Percentiles rank a stretch among this genome's conserved stretches.
phyloP scores from a whole-genome alignment of 495 filamentous ascomycete species.

The Penicillium psychrofluorescens region DNA sequence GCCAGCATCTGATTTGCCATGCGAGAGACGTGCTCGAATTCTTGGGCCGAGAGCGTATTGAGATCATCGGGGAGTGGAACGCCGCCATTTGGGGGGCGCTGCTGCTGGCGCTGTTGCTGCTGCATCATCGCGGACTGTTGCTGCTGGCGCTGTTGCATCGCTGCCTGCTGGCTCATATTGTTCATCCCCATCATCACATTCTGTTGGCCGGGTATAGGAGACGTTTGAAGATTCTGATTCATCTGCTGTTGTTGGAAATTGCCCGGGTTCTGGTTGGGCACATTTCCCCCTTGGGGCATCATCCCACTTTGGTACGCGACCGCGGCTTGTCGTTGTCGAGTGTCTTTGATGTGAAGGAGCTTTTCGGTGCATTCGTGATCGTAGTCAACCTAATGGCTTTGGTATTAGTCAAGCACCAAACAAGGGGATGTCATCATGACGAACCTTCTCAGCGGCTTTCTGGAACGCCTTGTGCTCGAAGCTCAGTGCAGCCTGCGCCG shows the following conservation, averaged over 20 bases:
- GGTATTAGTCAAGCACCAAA: too few species aligned
- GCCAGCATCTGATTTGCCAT: constrained; percentile 33
- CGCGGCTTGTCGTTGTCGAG: constrained; percentile 37
- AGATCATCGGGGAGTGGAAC: constrained; percentile 28
- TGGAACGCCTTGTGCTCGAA: constrained; percentile 43
- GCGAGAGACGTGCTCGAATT: constrained; percentile 36
- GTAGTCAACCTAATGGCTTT: constrained; percentile 28
- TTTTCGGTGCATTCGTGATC: constrained; percentile 43
- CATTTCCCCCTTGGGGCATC: constrained; percentile 35
- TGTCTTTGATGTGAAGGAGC: constrained; percentile 40
- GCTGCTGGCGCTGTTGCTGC: constrained; percentile 24
- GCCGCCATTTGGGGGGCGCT: constrained; percentile 19
- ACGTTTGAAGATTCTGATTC: constrained; percentile 45
- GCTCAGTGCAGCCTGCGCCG: constrained; percentile 36
- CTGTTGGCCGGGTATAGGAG: constrained; percentile 39
- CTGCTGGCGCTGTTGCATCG: constrained; percentile 27
- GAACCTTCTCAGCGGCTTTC: constrained; percentile 38
- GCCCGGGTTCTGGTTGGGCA: constrained; percentile 31
- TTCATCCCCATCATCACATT: constrained; percentile 41
- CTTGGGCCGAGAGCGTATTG: constrained; percentile 29
- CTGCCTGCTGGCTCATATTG: constrained; percentile 31
- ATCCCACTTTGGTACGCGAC: constrained; percentile 36
- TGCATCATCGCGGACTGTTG: constrained; percentile 12
- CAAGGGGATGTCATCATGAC: constrained; percentile 1
- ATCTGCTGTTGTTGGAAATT: constrained; percentile 48